These are phyloP conservation scores for Dispira parvispora DNA, from an alignment of 192 early-diverging fungal species.

Conservation along the genomic window DNA sequence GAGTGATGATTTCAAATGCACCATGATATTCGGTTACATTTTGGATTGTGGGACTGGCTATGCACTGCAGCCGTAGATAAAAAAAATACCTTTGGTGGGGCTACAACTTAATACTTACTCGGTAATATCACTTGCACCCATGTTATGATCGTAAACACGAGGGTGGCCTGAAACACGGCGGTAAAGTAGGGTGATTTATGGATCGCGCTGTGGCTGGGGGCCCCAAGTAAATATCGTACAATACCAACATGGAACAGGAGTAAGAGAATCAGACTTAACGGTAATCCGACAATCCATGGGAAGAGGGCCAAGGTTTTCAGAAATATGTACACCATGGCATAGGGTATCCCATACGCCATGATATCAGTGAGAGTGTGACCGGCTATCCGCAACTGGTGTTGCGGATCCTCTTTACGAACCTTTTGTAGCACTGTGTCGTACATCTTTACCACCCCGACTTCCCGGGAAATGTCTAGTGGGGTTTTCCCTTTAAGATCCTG, in stretches of 20 bases:
- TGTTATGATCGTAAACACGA: slow-evolving; percentile 46
- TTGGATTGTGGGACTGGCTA: too few species aligned
- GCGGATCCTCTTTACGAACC: slow-evolving; percentile 14
- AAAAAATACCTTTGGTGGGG: too few species aligned
- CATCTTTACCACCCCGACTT: slow-evolving; percentile 29
- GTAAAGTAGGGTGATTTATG: slow-evolving; percentile 68
- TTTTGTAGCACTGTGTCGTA: slow-evolving; percentile 12
- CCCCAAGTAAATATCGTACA: slow-evolving; percentile 35
- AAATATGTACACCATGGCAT: slow-evolving; percentile 36
- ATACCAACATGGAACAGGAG: slow-evolving; percentile 37
- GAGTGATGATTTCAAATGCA: too few species aligned
- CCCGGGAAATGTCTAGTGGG: slow-evolving; percentile 64
- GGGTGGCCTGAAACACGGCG: slow-evolving; percentile 72
- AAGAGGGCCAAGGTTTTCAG: slow-evolving; percentile 40
- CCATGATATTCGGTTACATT: too few species aligned
- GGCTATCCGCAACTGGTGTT: slow-evolving; percentile 14
- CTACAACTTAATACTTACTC: too few species aligned
- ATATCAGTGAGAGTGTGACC: slow-evolving; percentile 32
- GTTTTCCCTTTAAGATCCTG: slow-evolving; percentile 64
- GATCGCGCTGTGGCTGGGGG: slow-evolving; percentile 32
- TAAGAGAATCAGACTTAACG: slow-evolving; percentile 34
- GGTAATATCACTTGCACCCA: slow-evolving; percentile 27
- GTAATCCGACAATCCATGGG: slow-evolving; percentile 64
- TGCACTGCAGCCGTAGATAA: too few species aligned
- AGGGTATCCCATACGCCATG: slow-evolving; percentile 52